phyloP scores from a whole-genome alignment of 2,329 filamentous ascomycete species.

The Simplicillium aogashimaense region DNA sequence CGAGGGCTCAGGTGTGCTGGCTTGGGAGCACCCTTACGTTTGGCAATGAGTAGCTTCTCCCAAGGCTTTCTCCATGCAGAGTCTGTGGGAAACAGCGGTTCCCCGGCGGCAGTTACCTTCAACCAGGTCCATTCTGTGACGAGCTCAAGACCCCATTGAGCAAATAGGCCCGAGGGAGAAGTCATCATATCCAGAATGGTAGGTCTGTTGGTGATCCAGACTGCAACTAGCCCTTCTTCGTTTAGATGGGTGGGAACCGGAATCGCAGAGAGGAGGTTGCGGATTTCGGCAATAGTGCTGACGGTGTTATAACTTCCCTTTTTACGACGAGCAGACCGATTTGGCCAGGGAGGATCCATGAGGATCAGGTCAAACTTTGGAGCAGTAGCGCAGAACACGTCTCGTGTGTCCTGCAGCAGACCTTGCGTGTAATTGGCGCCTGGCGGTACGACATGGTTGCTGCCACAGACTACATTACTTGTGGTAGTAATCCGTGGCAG shows the following conservation, averaged over 20 bases:
- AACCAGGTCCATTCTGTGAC: constrained; percentile 71
- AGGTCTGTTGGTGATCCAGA: constrained; percentile 72
- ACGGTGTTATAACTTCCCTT: constrained; percentile 38
- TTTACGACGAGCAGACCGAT: constrained; percentile 59
- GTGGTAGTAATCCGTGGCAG: constrained; percentile 25
- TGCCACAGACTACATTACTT: constrained; percentile 6
- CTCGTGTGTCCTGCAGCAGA: constrained; percentile 29
- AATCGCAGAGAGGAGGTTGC: constrained; percentile 38
- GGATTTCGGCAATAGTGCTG: constrained; percentile 33
- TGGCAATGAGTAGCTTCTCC: constrained; percentile 59
- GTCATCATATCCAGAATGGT: constrained; percentile 45
- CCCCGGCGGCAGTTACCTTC: constrained; percentile 57
- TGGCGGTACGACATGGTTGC: constrained; percentile 24
- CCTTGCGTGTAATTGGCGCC: constrained; percentile 36
- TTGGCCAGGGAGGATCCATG: constrained; percentile 75
- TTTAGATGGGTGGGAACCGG: constrained; percentile 47
- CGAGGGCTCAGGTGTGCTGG: constrained; percentile 24
- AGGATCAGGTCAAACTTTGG: constrained; percentile 57
- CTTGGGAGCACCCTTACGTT: constrained; percentile 22
- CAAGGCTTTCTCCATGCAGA: constrained; percentile 64
- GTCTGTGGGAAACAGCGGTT: constrained; percentile 52
- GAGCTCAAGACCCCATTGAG: constrained; percentile 54
- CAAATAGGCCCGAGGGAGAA: constrained; percentile 46
- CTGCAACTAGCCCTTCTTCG: constrained; percentile 47
- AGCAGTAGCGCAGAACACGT: constrained; percentile 28